A percentile compares a stretch with the other conserved stretches of the same genome.
Evolutionary conservation across 148 eudicot genomes (phyloP).

Genomic region (Fagopyrum homotropicum): DNA sequence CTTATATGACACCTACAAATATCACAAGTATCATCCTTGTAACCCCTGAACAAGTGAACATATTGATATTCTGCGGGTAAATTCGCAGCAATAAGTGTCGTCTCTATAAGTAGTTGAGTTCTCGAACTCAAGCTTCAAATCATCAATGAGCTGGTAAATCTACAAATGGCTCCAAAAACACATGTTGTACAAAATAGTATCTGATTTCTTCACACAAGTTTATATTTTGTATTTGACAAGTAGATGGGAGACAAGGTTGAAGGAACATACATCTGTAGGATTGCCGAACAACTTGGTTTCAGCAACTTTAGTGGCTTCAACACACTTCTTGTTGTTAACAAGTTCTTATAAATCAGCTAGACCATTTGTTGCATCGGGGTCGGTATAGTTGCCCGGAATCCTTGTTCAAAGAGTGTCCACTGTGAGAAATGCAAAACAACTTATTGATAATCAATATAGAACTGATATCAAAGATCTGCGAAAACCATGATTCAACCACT

Average conservation of each 20-base stretch:
- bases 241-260: neutral
- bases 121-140: conserved; percentile 68
- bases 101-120: conserved; percentile 21
- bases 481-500: neutral
- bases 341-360: conserved; percentile 55
- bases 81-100: conserved; percentile 27
- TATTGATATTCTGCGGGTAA: no score
- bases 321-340: conserved; percentile 50
- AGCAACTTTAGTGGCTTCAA: conserved; percentile 54
- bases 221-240: neutral
- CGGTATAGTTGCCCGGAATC: conserved; percentile 52
- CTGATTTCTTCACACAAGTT: neutral
- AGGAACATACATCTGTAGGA: conserved; percentile 47
- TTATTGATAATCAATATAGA: neutral
- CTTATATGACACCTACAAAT: no score
- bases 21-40: no score
- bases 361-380: conserved; percentile 44
- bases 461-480: neutral
- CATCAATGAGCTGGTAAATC: conserved; percentile 85
- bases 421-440: conserved; percentile 15
- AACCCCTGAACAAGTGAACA: no score
- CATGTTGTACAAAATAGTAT: neutral
- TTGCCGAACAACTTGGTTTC: conserved; percentile 40
- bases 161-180: conserved; percentile 8
- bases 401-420: conserved; percentile 95